Evolutionary conservation across 2,329 filamentous ascomycete species (phyloP).

Genomic region (Diaporthe longicolla): DNA sequence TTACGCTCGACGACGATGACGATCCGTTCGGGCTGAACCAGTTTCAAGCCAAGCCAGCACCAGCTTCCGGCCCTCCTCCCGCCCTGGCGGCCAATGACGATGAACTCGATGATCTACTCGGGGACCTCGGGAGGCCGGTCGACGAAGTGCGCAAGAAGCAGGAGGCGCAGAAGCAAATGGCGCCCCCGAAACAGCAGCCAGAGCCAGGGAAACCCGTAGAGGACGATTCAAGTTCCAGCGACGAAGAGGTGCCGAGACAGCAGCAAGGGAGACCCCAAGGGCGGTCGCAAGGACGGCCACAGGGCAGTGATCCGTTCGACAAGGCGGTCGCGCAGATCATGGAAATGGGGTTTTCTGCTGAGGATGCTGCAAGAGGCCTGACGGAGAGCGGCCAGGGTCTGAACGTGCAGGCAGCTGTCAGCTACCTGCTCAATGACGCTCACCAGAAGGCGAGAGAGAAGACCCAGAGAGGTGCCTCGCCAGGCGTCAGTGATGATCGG

Average conservation of each 20-base stretch:
- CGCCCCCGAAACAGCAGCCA: conserved; percentile 51
- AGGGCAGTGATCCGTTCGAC: conserved; percentile 75
- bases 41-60: conserved; percentile 61
- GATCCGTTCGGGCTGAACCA: conserved; percentile 88
- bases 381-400: conserved; percentile 83
- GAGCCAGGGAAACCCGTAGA: conserved; percentile 72
- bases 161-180: conserved; percentile 38
- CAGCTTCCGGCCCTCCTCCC: conserved; percentile 49
- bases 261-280: conserved; percentile 34
- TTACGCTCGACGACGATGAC: conserved; percentile 79
- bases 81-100: conserved; percentile 48
- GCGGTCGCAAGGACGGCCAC: conserved; percentile 49
- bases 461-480: conserved; percentile 56
- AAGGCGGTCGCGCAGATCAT: conserved; percentile 88
- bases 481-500: conserved; percentile 53
- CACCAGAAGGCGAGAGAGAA: conserved; percentile 87
- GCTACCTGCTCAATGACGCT: conserved; percentile 91
- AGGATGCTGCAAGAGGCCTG: conserved; percentile 85
- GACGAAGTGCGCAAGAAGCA: conserved; percentile 70
- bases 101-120: conserved; percentile 77
- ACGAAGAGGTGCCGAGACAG: conserved; percentile 52
- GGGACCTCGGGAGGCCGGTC: conserved; percentile 74
- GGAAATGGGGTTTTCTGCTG: conserved; percentile 92
- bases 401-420: conserved; percentile 88
- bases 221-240: conserved; percentile 62